phyloP scores from a whole-genome alignment of 1,284 basidiomycete species.

The Malassezia arunalokei region DNA sequence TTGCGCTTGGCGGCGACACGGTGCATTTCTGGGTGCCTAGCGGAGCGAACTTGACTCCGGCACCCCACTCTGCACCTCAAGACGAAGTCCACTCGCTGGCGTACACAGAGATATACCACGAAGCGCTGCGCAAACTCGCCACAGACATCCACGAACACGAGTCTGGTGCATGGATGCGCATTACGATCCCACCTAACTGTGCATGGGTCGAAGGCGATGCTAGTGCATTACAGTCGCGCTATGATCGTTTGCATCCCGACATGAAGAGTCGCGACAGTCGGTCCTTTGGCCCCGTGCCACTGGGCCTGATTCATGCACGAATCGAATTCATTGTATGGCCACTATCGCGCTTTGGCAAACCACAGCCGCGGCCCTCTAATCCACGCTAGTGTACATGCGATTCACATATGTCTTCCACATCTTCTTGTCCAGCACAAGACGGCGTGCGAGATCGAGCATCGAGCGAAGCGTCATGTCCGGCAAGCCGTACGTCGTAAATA shows the following conservation, averaged over 20 bases:
- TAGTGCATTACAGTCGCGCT: conserved; percentile 21
- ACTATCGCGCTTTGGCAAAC: conserved; percentile 24
- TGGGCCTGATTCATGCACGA: conserved; percentile 48
- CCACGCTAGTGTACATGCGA: conserved; percentile 54
- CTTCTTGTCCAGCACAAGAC: conserved; percentile 55
- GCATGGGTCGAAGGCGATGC: conserved; percentile 54
- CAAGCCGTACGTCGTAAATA: conserved; percentile 57
- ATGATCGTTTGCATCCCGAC: neutral
- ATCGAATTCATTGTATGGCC: conserved; percentile 50
- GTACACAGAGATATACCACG: conserved; percentile 11
- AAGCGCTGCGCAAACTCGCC: conserved; percentile 3
- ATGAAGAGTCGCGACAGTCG: conserved; percentile 16
- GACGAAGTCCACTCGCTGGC: conserved; percentile 5
- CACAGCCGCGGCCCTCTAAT: conserved; percentile 15
- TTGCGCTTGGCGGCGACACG: conserved; percentile 51
- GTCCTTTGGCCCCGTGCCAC: conserved; percentile 46
- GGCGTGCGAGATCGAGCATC: conserved; percentile 61
- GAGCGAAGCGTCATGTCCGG: conserved; percentile 65
- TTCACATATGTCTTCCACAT: conserved; percentile 57
- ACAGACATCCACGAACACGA: conserved; percentile 2
- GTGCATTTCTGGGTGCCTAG: conserved; percentile 44
- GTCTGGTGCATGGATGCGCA: conserved; percentile 18
- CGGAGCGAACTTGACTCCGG: conserved; percentile 19
- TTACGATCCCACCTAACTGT: conserved; percentile 33
- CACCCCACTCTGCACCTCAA: conserved; percentile 17